Conservation (phyloP, 2,329 filamentous ascomycete species). For the Stemphylium beticola region DNA sequence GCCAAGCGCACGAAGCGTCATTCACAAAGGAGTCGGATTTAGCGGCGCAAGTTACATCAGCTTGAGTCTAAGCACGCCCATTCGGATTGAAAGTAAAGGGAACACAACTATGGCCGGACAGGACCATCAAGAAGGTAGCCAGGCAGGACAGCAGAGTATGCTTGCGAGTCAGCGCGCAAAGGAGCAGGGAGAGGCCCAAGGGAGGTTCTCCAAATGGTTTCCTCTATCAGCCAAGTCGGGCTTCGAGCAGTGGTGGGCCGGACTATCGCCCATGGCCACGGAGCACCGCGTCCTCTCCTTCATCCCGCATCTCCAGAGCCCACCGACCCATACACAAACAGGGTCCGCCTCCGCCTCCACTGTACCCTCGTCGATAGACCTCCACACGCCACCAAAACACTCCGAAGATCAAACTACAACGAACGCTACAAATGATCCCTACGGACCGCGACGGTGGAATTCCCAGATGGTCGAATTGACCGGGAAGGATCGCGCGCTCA, state of each 20-base stretch:
- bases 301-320: conserved; percentile 80
- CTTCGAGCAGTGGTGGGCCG: conserved; percentile 76
- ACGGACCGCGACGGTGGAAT: conserved; percentile 84
- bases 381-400: conserved; percentile 44
- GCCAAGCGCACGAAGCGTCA: conserved; percentile 26
- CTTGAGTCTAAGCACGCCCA: conserved; percentile 37
- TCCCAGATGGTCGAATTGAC: conserved; percentile 83
- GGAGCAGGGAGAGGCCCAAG: conserved; percentile 44
- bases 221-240: conserved; percentile 91
- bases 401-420: conserved; percentile 55
- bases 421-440: conserved; percentile 68
- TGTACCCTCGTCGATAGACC: conserved; percentile 49
- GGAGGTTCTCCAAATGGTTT: conserved; percentile 63
- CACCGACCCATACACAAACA: conserved; percentile 71
- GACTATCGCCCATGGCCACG: conserved; percentile 78
- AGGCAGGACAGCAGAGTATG: conserved; percentile 53
- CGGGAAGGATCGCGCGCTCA: conserved; percentile 85
- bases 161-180: conserved; percentile 57
- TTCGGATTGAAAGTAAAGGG: conserved; percentile 33
- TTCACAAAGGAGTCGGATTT: conserved; percentile 39
- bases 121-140: conserved; percentile 25
- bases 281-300: conserved; percentile 88
- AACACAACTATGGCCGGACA: conserved; percentile 40
- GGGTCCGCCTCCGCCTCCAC: conserved; percentile 59
- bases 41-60: conserved; percentile 41